Conservation (phyloP, 2,329 filamentous ascomycete species). For the Alternaria sp. region DNA sequence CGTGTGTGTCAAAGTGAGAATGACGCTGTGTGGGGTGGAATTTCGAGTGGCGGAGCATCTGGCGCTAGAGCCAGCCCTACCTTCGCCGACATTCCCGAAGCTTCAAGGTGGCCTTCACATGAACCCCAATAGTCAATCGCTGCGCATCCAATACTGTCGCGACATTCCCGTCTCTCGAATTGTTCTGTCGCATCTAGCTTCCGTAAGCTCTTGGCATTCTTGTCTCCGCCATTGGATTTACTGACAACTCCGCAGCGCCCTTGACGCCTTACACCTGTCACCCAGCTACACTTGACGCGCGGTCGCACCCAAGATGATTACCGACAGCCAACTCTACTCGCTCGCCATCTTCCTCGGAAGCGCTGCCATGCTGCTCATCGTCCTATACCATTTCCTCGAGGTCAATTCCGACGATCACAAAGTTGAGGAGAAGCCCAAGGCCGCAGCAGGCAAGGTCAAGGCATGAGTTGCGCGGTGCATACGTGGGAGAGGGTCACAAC, state of each 20-base stretch:
- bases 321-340: conserved; percentile 87
- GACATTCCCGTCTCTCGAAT: conserved; percentile 11
- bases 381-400: conserved; percentile 95
- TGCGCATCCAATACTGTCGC: conserved; percentile 2
- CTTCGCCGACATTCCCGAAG: conserved; percentile 26
- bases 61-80: conserved; percentile 22
- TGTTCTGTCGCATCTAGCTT: not conserved
- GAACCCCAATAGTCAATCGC: conserved; percentile 9
- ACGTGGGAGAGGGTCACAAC: not conserved
- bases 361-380: conserved; percentile 87
- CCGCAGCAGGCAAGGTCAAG: conserved; percentile 38
- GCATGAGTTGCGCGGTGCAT: conserved; percentile 2
- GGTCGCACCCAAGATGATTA: conserved; percentile 76
- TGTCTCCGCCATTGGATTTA: not conserved
- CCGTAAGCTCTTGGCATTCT: conserved; percentile 3
- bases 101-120: conserved; percentile 36
- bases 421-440: conserved; percentile 36
- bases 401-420: conserved; percentile 75
- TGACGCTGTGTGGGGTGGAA: conserved; percentile 44
- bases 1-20: conserved; percentile 44
- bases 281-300: conserved; percentile 27
- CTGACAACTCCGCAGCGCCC: conserved; percentile 27
- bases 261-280: conserved; percentile 4
- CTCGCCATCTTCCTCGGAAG: conserved; percentile 93
- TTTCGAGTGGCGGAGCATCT: conserved; percentile 25